These are phyloP conservation scores for Salix brachista DNA, from an alignment of 345 rosid genomes.

Conservation along the genomic window DNA sequence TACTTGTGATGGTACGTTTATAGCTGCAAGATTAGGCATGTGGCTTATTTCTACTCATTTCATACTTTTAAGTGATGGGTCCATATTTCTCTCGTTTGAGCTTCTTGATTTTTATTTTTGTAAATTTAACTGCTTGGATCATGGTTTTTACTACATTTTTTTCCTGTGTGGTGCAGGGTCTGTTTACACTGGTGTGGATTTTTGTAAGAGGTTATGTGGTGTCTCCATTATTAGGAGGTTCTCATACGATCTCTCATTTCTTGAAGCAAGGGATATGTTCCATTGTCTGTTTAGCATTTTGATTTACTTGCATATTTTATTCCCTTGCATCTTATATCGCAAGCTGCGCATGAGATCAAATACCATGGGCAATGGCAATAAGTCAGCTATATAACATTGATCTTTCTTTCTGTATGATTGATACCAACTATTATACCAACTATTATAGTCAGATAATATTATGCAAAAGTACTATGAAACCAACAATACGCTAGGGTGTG, in stretches of 20 bases:
- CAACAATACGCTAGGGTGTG: not conserved
- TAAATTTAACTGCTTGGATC: not conserved
- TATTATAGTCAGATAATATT: not conserved
- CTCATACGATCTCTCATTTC: slow-evolving; percentile 19
- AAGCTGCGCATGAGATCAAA: not conserved
- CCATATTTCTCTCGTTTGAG: not conserved
- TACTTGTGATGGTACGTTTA: not conserved
- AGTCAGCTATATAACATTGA: not conserved
- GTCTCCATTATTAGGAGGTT: slow-evolving; percentile 98
- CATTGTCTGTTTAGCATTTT: not conserved
- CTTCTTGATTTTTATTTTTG: not conserved
- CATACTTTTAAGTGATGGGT: not conserved
- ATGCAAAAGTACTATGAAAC: not conserved
- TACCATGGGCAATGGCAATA: not conserved
- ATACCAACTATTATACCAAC: not conserved
- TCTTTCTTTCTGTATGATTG: not conserved
- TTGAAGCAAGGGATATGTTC: not conserved
- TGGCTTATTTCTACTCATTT: not conserved
- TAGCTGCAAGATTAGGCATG: not conserved
- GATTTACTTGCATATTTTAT: not conserved
- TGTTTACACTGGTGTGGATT: slow-evolving; percentile 95
- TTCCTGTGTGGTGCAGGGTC: slow-evolving; percentile 54
- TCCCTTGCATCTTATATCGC: not conserved
- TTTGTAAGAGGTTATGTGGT: slow-evolving; percentile 95
- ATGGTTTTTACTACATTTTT: not conserved